These are phyloP conservation scores for Citrullus colocynthis DNA, from an alignment of 306 rosid species.

Conservation along the genomic window DNA sequence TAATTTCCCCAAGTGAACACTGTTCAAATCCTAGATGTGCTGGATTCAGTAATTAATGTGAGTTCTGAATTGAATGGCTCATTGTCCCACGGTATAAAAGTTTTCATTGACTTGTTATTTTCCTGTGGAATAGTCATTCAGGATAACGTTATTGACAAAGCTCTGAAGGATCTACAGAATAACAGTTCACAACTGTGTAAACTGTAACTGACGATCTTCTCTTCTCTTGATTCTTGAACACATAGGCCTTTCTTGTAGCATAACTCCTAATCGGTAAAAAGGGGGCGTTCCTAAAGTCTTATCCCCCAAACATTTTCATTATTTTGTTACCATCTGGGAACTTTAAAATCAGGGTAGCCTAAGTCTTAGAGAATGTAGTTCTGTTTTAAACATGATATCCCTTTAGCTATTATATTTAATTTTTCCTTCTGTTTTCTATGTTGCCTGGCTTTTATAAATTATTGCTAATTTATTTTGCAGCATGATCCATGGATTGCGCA, in stretches of 20 bases:
- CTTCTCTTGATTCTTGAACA: background rate
- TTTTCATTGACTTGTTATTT: background rate
- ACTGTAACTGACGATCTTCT: background rate
- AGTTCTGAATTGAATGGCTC: background rate
- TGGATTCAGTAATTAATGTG: background rate
- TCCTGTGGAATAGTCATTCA: background rate
- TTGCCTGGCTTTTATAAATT: background rate
- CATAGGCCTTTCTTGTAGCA: background rate
- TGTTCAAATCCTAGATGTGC: background rate
- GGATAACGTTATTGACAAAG: background rate
- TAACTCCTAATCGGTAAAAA: background rate
- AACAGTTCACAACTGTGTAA: background rate
- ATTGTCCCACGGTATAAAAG: background rate
- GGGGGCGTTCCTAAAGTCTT: background rate
- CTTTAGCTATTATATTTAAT: background rate
- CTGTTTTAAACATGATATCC: background rate
- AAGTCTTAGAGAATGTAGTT: background rate
- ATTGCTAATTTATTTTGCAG: conserved; percentile 27
- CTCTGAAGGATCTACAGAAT: background rate
- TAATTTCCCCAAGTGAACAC: background rate
- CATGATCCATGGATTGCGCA: conserved; percentile 93
- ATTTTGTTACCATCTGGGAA: background rate
- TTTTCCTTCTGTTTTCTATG: background rate
- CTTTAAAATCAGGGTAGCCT: background rate
- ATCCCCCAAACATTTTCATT: background rate